Conservation (phyloP, 495 filamentous ascomycete genomes). For the Aspergillus heteromorphus region DNA sequence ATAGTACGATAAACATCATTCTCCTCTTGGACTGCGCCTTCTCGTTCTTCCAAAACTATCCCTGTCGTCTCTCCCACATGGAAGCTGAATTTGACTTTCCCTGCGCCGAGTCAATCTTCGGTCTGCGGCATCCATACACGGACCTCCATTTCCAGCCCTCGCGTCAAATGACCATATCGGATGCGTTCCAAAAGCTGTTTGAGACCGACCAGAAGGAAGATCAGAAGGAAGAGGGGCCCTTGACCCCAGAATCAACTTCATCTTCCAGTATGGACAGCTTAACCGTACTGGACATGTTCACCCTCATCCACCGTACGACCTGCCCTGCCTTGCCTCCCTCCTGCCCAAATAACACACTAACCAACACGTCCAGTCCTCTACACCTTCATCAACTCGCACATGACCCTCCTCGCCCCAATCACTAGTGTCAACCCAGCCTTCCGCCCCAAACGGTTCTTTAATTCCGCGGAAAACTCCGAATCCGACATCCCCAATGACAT, state of each 20-base stretch:
- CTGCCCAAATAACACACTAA: too few relatives aligned
- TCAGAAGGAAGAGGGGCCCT: slow-evolving; percentile 1
- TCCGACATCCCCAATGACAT: slow-evolving; percentile 31
- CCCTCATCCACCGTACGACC: slow-evolving; percentile 37
- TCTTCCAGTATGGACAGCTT: slow-evolving; percentile 10
- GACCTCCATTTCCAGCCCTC: slow-evolving; percentile 32
- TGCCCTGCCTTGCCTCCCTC: neutral
- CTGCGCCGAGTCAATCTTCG: slow-evolving; percentile 32
- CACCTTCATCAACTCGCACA: slow-evolving; percentile 42
- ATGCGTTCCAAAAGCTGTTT: slow-evolving; percentile 35
- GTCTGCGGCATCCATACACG: slow-evolving; percentile 34
- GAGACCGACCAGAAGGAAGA: slow-evolving; percentile 12
- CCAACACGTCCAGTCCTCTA: slow-evolving; percentile 31
- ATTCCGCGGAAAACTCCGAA: slow-evolving; percentile 2
- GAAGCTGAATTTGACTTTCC: slow-evolving; percentile 41
- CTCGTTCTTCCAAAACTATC: slow-evolving; percentile 42
- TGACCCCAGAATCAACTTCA: slow-evolving; percentile 1
- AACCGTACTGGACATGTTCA: slow-evolving; percentile 39
- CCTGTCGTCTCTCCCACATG: slow-evolving; percentile 31
- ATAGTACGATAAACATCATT: slow-evolving; percentile 34
- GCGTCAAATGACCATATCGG: slow-evolving; percentile 26
- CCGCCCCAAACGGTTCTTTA: slow-evolving; percentile 1
- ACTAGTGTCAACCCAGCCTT: slow-evolving; percentile 13
- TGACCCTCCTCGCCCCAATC: slow-evolving; percentile 34
- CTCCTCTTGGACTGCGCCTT: slow-evolving; percentile 41